phyloP scores from a whole-genome alignment of 1,284 basidiomycete genomes.

The Porphyrellus sp. region DNA sequence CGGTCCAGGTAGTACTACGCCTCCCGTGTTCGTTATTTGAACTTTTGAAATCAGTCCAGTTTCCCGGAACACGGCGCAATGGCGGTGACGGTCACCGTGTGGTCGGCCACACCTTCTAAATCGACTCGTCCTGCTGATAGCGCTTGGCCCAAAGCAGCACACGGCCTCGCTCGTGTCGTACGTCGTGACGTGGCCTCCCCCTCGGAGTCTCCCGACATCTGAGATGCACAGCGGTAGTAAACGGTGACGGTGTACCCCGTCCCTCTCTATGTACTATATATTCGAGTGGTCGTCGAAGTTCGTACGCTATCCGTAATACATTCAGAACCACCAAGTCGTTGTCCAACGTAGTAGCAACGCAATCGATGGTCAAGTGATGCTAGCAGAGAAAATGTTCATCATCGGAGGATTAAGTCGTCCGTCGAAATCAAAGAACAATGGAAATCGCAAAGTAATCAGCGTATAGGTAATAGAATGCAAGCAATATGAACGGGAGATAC shows the following conservation, averaged over 20 bases:
- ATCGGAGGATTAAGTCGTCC: conserved; percentile 19
- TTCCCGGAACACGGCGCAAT: conserved; percentile 31
- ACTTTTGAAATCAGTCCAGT: conserved; percentile 12
- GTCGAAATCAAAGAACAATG: conserved; percentile 6
- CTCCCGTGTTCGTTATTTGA: neutral
- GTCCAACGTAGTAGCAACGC: conserved; percentile 16
- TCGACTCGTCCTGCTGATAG: neutral
- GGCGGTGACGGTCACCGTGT: conserved; percentile 8
- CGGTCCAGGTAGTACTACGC: neutral
- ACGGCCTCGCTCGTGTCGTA: neutral
- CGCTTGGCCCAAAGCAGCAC: neutral
- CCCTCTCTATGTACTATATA: conserved; percentile 9
- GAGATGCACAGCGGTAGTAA: no score
- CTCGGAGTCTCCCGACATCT: no score
- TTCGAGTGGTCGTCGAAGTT: conserved; percentile 19
- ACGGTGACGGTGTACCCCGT: no score
- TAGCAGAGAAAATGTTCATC: conserved; percentile 15
- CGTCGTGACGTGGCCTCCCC: neutral
- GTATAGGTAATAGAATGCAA: conserved; percentile 31
- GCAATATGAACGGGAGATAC: conserved; percentile 29
- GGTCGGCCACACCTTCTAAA: neutral
- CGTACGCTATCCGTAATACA: conserved; percentile 30
- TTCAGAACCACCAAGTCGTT: conserved; percentile 15
- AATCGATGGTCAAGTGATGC: conserved; percentile 12
- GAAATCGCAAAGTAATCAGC: conserved; percentile 29